phyloP scores from a whole-genome alignment of 345 rosid species.

The Conringia planisiliqua region DNA sequence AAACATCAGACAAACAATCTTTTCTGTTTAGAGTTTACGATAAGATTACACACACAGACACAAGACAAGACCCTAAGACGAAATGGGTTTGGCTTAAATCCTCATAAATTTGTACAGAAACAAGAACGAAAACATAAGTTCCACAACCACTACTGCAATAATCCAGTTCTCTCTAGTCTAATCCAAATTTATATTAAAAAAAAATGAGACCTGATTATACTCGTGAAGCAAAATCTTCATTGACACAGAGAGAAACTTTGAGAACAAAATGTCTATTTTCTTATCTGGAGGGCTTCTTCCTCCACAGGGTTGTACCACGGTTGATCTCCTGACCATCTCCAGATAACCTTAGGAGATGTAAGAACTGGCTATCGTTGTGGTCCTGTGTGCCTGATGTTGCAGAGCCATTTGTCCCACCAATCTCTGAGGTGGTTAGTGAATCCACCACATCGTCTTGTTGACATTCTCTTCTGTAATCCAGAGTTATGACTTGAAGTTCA shows the following conservation, averaged over 20 bases:
- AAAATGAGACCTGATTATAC: neutral
- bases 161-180: slow-evolving; percentile 10
- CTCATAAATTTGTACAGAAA: slow-evolving; percentile 19
- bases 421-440: slow-evolving; percentile 70
- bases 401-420: slow-evolving; percentile 58
- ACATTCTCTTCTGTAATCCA: slow-evolving; percentile 91
- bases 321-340: slow-evolving; percentile 81
- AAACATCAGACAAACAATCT: neutral
- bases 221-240: slow-evolving; percentile 14
- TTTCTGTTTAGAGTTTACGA: neutral
- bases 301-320: slow-evolving; percentile 86
- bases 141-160: slow-evolving; percentile 18
- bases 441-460: slow-evolving; percentile 81
- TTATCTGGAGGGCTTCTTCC: slow-evolving; percentile 59
- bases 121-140: neutral
- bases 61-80: neutral
- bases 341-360: slow-evolving; percentile 77
- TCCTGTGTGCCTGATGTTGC: slow-evolving; percentile 28
- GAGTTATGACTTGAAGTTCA: slow-evolving; percentile 80
- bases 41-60: neutral
- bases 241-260: neutral
- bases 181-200: neutral
- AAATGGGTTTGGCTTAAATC: neutral
- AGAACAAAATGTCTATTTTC: slow-evolving; percentile 1
- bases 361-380: slow-evolving; percentile 45